These are phyloP conservation scores for Lepiota brunneoincarnata DNA, from an alignment of 768 basidiomycete genomes.

Conservation along the genomic window DNA sequence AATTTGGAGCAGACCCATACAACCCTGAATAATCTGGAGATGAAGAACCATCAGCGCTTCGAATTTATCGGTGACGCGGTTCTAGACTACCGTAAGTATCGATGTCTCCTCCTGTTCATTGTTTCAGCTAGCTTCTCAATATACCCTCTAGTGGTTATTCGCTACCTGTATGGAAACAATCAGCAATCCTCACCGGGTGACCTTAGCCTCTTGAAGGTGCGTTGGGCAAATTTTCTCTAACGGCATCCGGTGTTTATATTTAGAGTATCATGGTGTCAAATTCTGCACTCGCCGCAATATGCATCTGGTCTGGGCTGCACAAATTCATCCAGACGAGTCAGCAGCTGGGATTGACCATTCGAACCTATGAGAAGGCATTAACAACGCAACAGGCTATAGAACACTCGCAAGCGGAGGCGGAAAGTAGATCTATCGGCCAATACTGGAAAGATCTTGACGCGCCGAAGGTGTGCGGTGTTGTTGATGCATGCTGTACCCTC, in stretches of 20 bases:
- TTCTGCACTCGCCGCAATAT: constrained; percentile 70
- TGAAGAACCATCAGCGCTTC: constrained; percentile 67
- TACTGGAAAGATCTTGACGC: constrained; percentile 78
- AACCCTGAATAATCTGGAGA: constrained; percentile 53
- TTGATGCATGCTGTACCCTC: background rate
- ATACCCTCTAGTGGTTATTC: constrained; percentile 59
- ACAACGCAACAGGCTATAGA: constrained; percentile 46
- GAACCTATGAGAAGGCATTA: constrained; percentile 49
- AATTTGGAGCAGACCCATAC: constrained; percentile 62
- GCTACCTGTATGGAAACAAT: constrained; percentile 65
- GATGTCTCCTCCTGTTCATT: background rate
- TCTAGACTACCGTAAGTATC: constrained; percentile 70
- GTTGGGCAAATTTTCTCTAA: constrained; percentile 8
- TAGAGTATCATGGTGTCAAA: constrained; percentile 89
- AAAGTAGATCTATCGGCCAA: constrained; percentile 56
- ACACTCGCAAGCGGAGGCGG: constrained; percentile 40
- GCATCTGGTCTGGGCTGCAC: constrained; percentile 66
- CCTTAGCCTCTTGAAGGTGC: constrained; percentile 77
- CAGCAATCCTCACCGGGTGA: constrained; percentile 67
- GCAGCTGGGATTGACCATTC: constrained; percentile 47
- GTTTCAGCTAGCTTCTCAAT: constrained; percentile 9
- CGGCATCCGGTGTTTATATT: constrained; percentile 6
- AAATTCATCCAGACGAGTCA: constrained; percentile 58
- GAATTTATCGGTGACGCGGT: constrained; percentile 89
- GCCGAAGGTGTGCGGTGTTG: constrained; percentile 57